Conservation (phyloP, 169 alveolate genomes). For the Toxoplasma gondii region DNA sequence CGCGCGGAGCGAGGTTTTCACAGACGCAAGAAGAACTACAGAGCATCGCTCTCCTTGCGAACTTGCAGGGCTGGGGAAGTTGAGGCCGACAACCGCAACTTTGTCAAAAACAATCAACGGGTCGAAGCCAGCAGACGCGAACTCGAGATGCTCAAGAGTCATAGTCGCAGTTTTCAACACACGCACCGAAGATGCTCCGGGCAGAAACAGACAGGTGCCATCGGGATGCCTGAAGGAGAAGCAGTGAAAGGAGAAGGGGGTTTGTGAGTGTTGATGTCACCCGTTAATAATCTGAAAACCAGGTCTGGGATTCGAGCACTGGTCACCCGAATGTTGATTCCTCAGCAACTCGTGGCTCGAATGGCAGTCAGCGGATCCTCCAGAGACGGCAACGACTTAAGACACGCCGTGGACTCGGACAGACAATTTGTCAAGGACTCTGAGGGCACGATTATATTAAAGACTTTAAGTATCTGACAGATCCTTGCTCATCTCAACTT, state of each 20-base stretch:
- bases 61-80: background rate
- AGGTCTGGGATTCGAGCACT: too few relatives aligned
- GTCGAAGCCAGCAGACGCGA: conserved; percentile 34
- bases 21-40: background rate
- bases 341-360: too few relatives aligned
- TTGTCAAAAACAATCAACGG: conserved; percentile 26
- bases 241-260: background rate
- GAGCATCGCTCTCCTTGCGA: background rate
- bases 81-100: background rate
- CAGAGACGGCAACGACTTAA: too few relatives aligned
- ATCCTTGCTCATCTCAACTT: too few relatives aligned
- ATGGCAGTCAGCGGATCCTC: too few relatives aligned
- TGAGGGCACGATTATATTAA: too few relatives aligned
- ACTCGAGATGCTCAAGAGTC: background rate
- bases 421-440: too few relatives aligned
- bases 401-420: too few relatives aligned
- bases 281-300: too few relatives aligned
- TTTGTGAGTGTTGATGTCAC: too few relatives aligned
- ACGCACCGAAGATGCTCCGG: conserved; percentile 28
- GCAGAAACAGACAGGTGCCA: background rate
- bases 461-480: too few relatives aligned
- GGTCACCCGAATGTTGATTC: too few relatives aligned
- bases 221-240: conserved; percentile 24
- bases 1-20: background rate
- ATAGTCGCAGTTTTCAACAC: background rate